Evolutionary conservation across 805 yeast genomes (phyloP).

Genomic region (Kuraishia ogatae): DNA sequence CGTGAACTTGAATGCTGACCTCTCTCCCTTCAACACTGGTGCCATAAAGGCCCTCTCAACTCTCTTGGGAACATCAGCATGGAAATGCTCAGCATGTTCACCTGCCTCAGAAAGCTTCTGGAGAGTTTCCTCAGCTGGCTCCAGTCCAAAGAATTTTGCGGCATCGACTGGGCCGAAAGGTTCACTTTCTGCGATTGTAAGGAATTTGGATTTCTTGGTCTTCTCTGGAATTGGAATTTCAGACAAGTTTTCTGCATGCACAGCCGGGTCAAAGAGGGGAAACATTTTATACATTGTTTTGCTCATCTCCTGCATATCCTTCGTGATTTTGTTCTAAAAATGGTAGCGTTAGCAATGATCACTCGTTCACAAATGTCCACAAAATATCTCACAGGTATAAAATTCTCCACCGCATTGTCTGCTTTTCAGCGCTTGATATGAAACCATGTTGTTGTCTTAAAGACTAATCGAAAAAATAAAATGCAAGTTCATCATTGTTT

Average conservation of each 20-base stretch:
- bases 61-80: conserved; percentile 16
- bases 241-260: conserved; percentile 67
- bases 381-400: conserved; percentile 11
- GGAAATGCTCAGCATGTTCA: conserved; percentile 33
- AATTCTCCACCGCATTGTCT: neutral
- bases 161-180: conserved; percentile 97
- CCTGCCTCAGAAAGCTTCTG: conserved; percentile 57
- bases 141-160: conserved; percentile 70
- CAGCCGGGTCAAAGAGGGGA: conserved; percentile 52
- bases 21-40: conserved; percentile 58
- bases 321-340: conserved; percentile 28
- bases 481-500: conserved; percentile 34
- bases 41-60: conserved; percentile 39
- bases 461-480: conserved; percentile 61
- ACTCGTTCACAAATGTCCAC: neutral
- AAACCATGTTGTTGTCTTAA: conserved; percentile 61
- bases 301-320: conserved; percentile 53
- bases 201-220: conserved; percentile 72
- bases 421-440: conserved; percentile 19
- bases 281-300: conserved; percentile 67
- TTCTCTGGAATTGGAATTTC: conserved; percentile 88
- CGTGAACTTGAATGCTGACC: conserved; percentile 63
- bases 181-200: conserved; percentile 88
- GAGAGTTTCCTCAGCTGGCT: conserved; percentile 80
- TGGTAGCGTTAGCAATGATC: conserved; percentile 26